phyloP scores from a whole-genome alignment of 345 rosid genomes.

The Durio zibethinus region DNA sequence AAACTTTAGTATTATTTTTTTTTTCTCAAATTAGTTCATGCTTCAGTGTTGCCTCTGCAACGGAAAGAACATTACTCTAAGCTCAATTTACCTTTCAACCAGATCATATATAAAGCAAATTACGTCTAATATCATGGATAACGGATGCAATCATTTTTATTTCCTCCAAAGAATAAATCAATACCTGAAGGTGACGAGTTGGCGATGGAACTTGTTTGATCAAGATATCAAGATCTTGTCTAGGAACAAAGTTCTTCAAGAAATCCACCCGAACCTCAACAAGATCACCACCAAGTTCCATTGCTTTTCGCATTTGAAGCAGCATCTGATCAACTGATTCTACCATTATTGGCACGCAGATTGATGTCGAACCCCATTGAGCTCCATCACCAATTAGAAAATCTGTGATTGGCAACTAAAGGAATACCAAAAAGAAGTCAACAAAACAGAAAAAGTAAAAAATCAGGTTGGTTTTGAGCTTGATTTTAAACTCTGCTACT shows the following conservation, averaged over 20 bases:
- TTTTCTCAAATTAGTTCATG: neutral
- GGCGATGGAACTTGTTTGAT: slow-evolving; percentile 54
- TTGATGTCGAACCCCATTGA: slow-evolving; percentile 39
- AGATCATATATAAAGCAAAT: neutral
- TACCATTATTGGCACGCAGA: slow-evolving; percentile 54
- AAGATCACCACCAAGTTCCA: slow-evolving; percentile 53
- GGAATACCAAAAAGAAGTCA: neutral
- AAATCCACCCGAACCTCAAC: slow-evolving; percentile 55
- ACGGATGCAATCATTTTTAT: neutral
- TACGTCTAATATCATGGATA: neutral
- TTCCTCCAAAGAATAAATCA: neutral
- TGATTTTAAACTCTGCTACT: neutral
- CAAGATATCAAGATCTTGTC: slow-evolving; percentile 45
- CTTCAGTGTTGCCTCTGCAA: neutral
- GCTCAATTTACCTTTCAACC: neutral
- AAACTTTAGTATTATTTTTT: neutral
- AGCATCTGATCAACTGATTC: slow-evolving; percentile 54
- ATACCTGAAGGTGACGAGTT: slow-evolving; percentile 58
- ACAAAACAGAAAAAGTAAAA: neutral
- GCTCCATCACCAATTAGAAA: slow-evolving; percentile 30
- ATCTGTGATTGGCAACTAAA: slow-evolving; percentile 40
- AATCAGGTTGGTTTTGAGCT: neutral
- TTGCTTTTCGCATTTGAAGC: slow-evolving; percentile 40
- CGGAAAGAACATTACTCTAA: neutral
- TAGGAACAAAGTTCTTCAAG: slow-evolving; percentile 48